These are phyloP conservation scores for Erodium moschatum DNA, from an alignment of 441 rosid species.

Conservation along the genomic window DNA sequence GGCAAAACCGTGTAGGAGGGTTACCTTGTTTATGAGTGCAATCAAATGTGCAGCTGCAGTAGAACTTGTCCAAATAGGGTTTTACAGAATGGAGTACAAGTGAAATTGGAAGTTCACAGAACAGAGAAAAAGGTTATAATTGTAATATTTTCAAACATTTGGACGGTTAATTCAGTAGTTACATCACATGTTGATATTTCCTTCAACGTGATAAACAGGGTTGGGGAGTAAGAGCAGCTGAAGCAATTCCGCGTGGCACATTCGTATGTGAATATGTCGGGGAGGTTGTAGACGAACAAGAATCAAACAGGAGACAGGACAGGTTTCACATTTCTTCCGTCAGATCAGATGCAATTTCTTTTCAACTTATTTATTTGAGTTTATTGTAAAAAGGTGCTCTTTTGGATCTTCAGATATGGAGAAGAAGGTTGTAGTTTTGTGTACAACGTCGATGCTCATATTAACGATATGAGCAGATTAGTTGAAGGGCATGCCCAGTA, in stretches of 20 bases:
- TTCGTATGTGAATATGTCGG: constrained; percentile 83
- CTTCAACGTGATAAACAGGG: constrained; percentile 44
- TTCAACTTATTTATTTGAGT: not conserved
- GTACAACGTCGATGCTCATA: constrained; percentile 52
- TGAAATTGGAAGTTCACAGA: constrained; percentile 69
- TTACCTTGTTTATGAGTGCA: constrained; percentile 97
- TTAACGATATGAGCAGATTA: constrained; percentile 75
- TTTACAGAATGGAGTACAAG: constrained; percentile 73
- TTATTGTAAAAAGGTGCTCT: constrained; percentile 7
- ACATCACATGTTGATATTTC: constrained; percentile 11
- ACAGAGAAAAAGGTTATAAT: constrained; percentile 60
- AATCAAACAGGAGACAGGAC: constrained; percentile 56
- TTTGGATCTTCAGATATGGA: constrained; percentile 45
- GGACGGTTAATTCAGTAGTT: constrained; percentile 13
- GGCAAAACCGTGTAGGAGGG: constrained; percentile 64
- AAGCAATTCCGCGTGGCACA: constrained; percentile 75
- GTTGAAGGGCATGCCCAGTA: constrained; percentile 49
- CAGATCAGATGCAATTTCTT: constrained; percentile 9
- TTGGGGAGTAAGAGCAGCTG: constrained; percentile 89
- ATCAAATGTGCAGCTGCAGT: constrained; percentile 61
- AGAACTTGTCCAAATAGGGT: constrained; percentile 78
- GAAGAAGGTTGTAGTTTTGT: constrained; percentile 47
- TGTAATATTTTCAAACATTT: constrained; percentile 17
- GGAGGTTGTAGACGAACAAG: constrained; percentile 64
- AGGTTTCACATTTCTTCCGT: constrained; percentile 35